These are phyloP conservation scores for Aspergillus costaricaensis DNA, from an alignment of 2,329 filamentous ascomycete species.

Conservation along the genomic window DNA sequence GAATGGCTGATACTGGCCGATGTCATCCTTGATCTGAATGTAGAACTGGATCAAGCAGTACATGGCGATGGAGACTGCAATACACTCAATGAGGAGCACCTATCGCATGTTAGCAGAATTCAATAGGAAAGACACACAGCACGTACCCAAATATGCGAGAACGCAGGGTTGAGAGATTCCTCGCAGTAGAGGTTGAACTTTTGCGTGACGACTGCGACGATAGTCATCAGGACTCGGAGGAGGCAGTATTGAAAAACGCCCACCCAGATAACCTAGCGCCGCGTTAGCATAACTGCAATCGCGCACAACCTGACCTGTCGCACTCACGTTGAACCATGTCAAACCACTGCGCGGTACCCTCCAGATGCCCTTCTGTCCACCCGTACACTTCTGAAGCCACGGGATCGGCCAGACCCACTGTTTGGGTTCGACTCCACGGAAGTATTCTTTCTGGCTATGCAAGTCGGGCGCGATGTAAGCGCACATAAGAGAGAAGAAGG, in stretches of 20 bases:
- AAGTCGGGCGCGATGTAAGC: conserved; percentile 76
- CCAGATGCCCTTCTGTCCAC: conserved; percentile 68
- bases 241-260: conserved; percentile 85
- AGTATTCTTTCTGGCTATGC: conserved; percentile 80
- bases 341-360: conserved; percentile 76
- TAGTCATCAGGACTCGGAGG: conserved; percentile 74
- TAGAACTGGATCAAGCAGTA: conserved; percentile 89
- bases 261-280: conserved; percentile 62
- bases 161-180: conserved; percentile 72
- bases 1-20: conserved; percentile 70
- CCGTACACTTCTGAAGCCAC: conserved; percentile 70
- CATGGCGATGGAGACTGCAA: conserved; percentile 80
- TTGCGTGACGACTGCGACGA: conserved; percentile 74
- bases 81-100: conserved; percentile 68
- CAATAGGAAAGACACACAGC: conserved; percentile 29
- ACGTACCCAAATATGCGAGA: conserved; percentile 78
- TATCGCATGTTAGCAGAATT: conserved; percentile 33
- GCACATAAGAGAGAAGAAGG: conserved; percentile 82
- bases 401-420: conserved; percentile 75
- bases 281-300: not conserved
- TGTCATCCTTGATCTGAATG: conserved; percentile 68
- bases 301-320: not conserved
- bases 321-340: conserved; percentile 78
- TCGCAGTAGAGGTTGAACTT: conserved; percentile 73
- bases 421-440: conserved; percentile 66